Evolutionary conservation across 2,329 filamentous ascomycete species (phyloP), one percentile per base, ranked within the genome.

Genomic region (Ceratocystis colombiana): DNA sequence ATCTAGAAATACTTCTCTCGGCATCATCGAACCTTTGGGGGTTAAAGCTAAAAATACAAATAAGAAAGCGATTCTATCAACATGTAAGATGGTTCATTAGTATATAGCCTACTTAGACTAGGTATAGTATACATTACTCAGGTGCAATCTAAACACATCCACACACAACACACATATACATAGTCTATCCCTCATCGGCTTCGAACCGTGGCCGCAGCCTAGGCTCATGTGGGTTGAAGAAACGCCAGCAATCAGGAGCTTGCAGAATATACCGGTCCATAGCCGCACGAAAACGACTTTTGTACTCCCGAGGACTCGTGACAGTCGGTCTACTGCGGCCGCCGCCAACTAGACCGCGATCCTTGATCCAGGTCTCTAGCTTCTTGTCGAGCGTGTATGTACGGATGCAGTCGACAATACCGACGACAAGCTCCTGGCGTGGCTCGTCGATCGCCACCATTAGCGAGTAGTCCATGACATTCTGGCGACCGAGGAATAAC

Each of bases 321-420:
- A 99, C 94, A 0, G 94, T 99, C 7, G 95, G 95, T 69, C 90
- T 84, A 72, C 95, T 89, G 67, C 88, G 85, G 37, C 87, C 86
- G 67, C 87, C 85, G 5, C 86, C 85, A 0, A 84, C 88, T 72
- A 92, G 90, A 0, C 89, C 94, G 48, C 93, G 88, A 73, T 97
- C 92, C 76, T 99, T 99, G 82, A 99, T 96, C 94, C 94, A 99
- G 65, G 88, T 94, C 78, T 99, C 94, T n/a, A 99, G 83, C 74
- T 96, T 96, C 81, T 99, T 99, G 79, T 99, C 94, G 91, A 94
- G 99, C 0, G 94, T 99, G 74, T 97, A 99, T 0, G 94, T 99
- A 66, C 94, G 86, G 70, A 99, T 97, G 74, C 94, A 97, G 75
- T 99, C 93, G 70, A 99, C 97, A 72, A 99, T 97, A 3, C 94